phyloP scores from a whole-genome alignment of 768 basidiomycete genomes.

The Suillus variegatus region DNA sequence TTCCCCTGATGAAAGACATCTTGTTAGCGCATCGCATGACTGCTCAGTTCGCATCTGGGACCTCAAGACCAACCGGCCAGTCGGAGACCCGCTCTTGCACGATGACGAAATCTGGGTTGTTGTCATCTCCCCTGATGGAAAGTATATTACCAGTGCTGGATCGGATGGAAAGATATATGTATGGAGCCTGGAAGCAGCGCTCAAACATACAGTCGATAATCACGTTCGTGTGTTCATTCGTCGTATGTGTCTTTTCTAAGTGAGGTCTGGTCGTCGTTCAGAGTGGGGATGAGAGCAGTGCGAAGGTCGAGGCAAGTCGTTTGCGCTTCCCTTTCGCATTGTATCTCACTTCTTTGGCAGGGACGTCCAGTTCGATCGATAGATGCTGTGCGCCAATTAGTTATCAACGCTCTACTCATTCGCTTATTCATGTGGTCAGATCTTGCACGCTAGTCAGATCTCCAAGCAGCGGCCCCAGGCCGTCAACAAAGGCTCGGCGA shows the following conservation, averaged over 20 bases:
- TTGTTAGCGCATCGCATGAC: too few species aligned
- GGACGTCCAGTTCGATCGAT: not conserved
- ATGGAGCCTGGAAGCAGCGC: slow-evolving; percentile 66
- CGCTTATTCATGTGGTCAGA: not conserved
- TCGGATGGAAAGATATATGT: slow-evolving; percentile 73
- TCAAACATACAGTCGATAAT: not conserved
- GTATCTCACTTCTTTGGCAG: not conserved
- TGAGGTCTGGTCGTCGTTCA: not conserved
- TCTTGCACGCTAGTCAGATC: not conserved
- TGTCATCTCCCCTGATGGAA: slow-evolving; percentile 79
- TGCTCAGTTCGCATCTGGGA: too few species aligned
- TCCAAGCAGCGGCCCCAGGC: not conserved
- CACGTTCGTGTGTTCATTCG: not conserved
- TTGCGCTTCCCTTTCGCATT: not conserved
- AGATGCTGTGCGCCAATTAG: not conserved
- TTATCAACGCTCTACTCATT: not conserved
- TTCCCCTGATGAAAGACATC: too few species aligned
- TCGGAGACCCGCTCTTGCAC: slow-evolving; percentile 59
- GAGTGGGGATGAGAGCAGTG: not conserved
- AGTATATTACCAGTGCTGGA: slow-evolving; percentile 78
- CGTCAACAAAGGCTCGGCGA: not conserved
- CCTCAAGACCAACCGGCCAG: not conserved
- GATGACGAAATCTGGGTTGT: slow-evolving; percentile 77
- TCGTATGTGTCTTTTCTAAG: not conserved
- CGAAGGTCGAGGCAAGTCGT: not conserved